Evolutionary conservation across 805 yeast species (phyloP).

Genomic region (Priceomyces castillae): DNA sequence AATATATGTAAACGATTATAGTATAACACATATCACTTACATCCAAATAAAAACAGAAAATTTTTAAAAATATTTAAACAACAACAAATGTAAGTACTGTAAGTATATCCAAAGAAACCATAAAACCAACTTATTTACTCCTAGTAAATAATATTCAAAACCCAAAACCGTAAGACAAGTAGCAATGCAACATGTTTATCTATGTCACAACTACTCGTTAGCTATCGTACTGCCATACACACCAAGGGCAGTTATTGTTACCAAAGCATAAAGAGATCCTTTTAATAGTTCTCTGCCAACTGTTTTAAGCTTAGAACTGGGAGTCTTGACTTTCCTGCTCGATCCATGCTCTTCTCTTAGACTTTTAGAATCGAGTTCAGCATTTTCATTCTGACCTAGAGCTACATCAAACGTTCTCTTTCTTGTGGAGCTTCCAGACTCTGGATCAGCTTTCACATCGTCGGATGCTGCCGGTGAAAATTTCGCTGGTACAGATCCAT

Average conservation of each 20-base stretch:
- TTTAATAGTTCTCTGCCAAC: conserved; percentile 30
- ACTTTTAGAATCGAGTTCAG: too few relatives aligned
- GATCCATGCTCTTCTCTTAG: too few relatives aligned
- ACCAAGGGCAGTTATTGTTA: conserved; percentile 35
- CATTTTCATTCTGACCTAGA: not conserved
- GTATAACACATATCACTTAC: too few relatives aligned
- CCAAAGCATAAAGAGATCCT: conserved; percentile 30
- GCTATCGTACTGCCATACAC: conserved; percentile 28
- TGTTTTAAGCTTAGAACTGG: conserved; percentile 7
- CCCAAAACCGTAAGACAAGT: not conserved
- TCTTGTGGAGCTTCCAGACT: not conserved
- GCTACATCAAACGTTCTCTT: not conserved
- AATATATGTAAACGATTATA: too few relatives aligned
- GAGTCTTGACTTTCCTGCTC: not conserved
- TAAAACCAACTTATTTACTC: not conserved
- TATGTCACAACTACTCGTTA: not conserved
- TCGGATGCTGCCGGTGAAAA: too few relatives aligned
- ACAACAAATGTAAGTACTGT: not conserved
- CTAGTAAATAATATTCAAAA: not conserved
- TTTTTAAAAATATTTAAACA: conserved; percentile 1
- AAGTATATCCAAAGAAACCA: not conserved
- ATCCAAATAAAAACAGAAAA: too few relatives aligned
- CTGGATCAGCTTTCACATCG: too few relatives aligned
- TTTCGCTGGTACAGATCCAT: too few relatives aligned
- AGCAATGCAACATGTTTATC: too few relatives aligned